Conservation (phyloP, 2,329 filamentous ascomycete genomes). For the Hymenoscyphus infarciens region DNA sequence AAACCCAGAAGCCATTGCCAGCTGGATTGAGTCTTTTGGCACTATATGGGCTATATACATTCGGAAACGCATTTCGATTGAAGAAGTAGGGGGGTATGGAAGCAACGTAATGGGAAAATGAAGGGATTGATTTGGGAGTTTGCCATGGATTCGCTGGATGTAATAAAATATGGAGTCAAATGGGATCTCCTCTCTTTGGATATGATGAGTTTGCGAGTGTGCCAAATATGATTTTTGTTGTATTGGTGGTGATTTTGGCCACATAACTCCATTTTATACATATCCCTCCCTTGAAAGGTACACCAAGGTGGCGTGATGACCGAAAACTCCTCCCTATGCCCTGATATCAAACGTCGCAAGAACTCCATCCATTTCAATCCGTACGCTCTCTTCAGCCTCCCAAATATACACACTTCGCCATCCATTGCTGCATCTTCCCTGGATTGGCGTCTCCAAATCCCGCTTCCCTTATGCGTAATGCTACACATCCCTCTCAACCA, state of each 20-base stretch:
- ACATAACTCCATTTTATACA: not conserved
- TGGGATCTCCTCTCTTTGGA: not conserved
- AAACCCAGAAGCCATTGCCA: slow-evolving; percentile 79
- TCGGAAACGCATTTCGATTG: slow-evolving; percentile 62
- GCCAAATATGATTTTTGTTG: not conserved
- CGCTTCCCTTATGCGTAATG: not conserved
- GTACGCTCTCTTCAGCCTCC: not conserved
- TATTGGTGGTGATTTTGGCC: not conserved
- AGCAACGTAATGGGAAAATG: not conserved
- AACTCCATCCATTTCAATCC: slow-evolving; percentile 7
- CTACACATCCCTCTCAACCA: not conserved
- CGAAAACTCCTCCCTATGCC: slow-evolving; percentile 18
- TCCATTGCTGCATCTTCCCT: not conserved
- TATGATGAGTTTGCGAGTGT: not conserved
- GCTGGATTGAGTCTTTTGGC: slow-evolving; percentile 75
- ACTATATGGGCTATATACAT: slow-evolving; percentile 72
- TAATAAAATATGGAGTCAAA: not conserved
- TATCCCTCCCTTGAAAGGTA: not conserved
- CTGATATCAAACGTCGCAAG: slow-evolving; percentile 1
- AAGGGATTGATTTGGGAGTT: not conserved
- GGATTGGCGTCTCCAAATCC: not conserved
- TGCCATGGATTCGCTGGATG: not conserved
- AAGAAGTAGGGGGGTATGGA: slow-evolving; percentile 18
- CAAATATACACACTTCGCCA: not conserved
- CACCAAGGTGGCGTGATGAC: slow-evolving; percentile 12